Base-by-base conservation (phyloP, 768 basidiomycete genomes). In the Mrakia frigida region DNA sequence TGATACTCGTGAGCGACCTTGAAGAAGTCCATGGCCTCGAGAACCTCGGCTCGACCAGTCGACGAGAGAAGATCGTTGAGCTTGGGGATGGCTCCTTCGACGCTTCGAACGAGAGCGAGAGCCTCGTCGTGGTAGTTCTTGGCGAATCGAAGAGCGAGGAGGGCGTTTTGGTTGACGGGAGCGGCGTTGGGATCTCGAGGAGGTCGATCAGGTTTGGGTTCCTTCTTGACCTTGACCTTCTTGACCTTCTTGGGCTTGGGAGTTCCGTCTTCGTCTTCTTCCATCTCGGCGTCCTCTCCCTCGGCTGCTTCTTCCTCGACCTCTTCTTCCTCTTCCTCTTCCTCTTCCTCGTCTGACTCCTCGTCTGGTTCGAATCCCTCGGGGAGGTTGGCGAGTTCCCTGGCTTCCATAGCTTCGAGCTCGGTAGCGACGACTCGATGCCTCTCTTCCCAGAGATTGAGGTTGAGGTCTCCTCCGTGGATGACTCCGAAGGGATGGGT, bases 41-140 rank as follows among this genome's bases (percentile, higher is more conserved):
- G 80, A 0, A 85, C 86, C 78, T 86, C 86, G 35, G 84, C 82
- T 76, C 85, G 85, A 63, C 81, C 84, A 23, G 84, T 98, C 69
- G 92, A 93, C 1, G 93, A 94, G 37, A 98, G 87, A 7, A 99
- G 83, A 79, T 91, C 88, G 71, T 87, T 88, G 63, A 97, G 86
- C 1, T 86, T 87, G 6, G 90, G 89, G 86, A 92, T 89, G 3
- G 91, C 89, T 23, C 83, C 82, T 80, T 90, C 89, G 53, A 91
- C 83, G 78, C 87, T 85, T 60, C 86, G 86, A 80, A 98, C 95
- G 82, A 98, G 98, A 74, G 83, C 86, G 56, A 98, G 85, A 4
- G 90, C 93, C 81, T 98, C 96, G 6, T 88, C 85, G 81, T 91
- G 93, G 84, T 94, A 97, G 80, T 91, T 91, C 83, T 92, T 95